These are phyloP conservation scores for Wickerhamiella infanticola DNA, from an alignment of 1,139 yeast genomes.

Conservation along the genomic window DNA sequence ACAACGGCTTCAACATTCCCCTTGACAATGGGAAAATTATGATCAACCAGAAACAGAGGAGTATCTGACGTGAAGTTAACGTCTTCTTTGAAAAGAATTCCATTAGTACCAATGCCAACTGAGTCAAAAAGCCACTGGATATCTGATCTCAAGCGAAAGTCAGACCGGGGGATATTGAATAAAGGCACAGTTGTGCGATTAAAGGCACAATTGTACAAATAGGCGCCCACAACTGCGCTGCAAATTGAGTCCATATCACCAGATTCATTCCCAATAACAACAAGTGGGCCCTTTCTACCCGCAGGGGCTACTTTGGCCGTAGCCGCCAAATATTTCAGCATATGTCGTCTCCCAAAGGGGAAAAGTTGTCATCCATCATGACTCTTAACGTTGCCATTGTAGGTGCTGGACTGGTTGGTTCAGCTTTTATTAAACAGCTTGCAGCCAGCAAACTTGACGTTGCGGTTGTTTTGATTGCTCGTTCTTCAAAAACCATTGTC, in stretches of 20 bases:
- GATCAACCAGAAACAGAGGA: conserved; percentile 60
- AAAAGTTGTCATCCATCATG: neutral
- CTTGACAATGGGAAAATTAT: conserved; percentile 38
- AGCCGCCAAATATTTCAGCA: neutral
- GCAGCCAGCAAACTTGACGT: conserved; percentile 26
- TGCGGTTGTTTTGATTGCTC: conserved; percentile 69
- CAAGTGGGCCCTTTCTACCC: neutral
- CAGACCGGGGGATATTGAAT: conserved; percentile 53
- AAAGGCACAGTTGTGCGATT: conserved; percentile 38
- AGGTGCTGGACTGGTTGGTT: conserved; percentile 57
- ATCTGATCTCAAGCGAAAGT: conserved; percentile 57
- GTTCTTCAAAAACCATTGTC: conserved; percentile 51
- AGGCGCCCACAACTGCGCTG: conserved; percentile 57
- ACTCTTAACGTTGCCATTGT: conserved; percentile 47
- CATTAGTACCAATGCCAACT: conserved; percentile 34
- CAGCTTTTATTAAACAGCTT: conserved; percentile 64
- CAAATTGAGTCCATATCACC: conserved; percentile 79
- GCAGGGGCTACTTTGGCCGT: neutral
- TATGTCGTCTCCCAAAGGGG: neutral
- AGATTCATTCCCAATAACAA: conserved; percentile 72
- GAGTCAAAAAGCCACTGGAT: conserved; percentile 37
- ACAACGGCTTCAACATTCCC: conserved; percentile 42
- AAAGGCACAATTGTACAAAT: conserved; percentile 27
- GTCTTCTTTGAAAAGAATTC: conserved; percentile 56
- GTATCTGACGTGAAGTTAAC: conserved; percentile 16